A percentile compares a stretch with the other conserved stretches of the same genome.
Evolutionary conservation across 2,329 filamentous ascomycete genomes (phyloP).

Genomic region (Penicillium sp.): DNA sequence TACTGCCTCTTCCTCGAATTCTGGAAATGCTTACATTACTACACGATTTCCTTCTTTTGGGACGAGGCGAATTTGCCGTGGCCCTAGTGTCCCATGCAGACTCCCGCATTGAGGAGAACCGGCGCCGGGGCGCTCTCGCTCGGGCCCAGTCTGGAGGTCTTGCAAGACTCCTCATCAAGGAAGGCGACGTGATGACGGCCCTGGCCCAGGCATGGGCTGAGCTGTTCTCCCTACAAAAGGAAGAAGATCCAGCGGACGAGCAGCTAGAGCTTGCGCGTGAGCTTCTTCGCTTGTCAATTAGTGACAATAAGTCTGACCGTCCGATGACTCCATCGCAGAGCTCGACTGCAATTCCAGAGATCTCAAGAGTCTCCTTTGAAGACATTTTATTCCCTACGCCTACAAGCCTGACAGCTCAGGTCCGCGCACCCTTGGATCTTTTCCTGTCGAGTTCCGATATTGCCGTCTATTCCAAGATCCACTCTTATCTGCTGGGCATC

Average conservation of each 20-base stretch:
- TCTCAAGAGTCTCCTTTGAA: slow-evolving; percentile 64
- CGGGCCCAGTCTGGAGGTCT: slow-evolving; percentile 58
- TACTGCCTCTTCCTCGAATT: slow-evolving; percentile 79
- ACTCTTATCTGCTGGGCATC: slow-evolving; percentile 84
- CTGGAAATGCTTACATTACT: slow-evolving; percentile 77
- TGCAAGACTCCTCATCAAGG: slow-evolving; percentile 74
- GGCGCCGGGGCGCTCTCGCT: slow-evolving; percentile 67
- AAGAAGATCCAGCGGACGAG: slow-evolving; percentile 76
- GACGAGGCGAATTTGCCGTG: slow-evolving; percentile 89
- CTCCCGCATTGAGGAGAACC: slow-evolving; percentile 72
- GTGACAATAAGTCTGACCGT: slow-evolving; percentile 43
- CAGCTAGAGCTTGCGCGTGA: slow-evolving; percentile 82
- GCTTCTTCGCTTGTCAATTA: slow-evolving; percentile 68
- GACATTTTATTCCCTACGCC: slow-evolving; percentile 83
- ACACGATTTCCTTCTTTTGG: slow-evolving; percentile 84
- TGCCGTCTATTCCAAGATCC: slow-evolving; percentile 80
- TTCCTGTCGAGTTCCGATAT: slow-evolving; percentile 81
- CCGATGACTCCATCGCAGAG: slow-evolving; percentile 34
- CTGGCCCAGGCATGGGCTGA: slow-evolving; percentile 79
- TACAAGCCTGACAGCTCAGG: slow-evolving; percentile 70
- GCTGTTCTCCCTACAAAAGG: slow-evolving; percentile 75
- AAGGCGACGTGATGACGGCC: slow-evolving; percentile 81
- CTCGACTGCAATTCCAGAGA: slow-evolving; percentile 38
- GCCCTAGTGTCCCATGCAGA: slow-evolving; percentile 86
- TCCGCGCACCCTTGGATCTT: slow-evolving; percentile 83